phyloP scores from a whole-genome alignment of 2,329 filamentous ascomycete species.

The Aspergillus latus region DNA sequence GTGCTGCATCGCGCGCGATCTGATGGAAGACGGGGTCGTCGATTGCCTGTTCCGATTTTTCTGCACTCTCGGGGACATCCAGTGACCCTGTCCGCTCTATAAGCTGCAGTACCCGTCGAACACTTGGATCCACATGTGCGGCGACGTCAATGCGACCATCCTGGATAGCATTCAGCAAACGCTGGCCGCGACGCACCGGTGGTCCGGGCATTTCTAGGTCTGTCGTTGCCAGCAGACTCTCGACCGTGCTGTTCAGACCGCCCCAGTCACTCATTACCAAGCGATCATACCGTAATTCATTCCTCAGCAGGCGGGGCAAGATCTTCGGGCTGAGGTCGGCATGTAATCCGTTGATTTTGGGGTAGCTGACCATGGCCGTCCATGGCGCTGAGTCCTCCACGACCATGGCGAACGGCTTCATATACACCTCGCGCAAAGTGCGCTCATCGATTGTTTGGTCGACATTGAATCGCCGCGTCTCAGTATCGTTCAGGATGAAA shows the following conservation, averaged over 20 bases:
- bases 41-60: background rate
- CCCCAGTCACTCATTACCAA: slow-evolving; percentile 18
- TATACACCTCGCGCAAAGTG: slow-evolving; percentile 21
- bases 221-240: background rate
- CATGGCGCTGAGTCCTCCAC: background rate
- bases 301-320: background rate
- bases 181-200: background rate
- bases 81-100: background rate
- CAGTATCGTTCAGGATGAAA: background rate
- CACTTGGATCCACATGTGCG: background rate
- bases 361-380: background rate
- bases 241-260: slow-evolving; percentile 2
- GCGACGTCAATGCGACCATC: background rate
- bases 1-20: background rate
- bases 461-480: slow-evolving; percentile 10
- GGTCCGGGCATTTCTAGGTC: slow-evolving; percentile 15
- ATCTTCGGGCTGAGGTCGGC: background rate
- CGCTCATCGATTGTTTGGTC: slow-evolving; percentile 5
- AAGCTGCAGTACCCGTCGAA: background rate
- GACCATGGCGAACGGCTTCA: slow-evolving; percentile 9
- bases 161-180: background rate
- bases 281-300: slow-evolving; percentile 8
- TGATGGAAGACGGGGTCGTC: background rate
- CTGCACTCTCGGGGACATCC: background rate
- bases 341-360: background rate